Percentiles rank a stretch among this genome's conserved stretches.
phyloP scores from a whole-genome alignment of 805 yeast genomes.

The Spathaspora hagerdaliae region DNA sequence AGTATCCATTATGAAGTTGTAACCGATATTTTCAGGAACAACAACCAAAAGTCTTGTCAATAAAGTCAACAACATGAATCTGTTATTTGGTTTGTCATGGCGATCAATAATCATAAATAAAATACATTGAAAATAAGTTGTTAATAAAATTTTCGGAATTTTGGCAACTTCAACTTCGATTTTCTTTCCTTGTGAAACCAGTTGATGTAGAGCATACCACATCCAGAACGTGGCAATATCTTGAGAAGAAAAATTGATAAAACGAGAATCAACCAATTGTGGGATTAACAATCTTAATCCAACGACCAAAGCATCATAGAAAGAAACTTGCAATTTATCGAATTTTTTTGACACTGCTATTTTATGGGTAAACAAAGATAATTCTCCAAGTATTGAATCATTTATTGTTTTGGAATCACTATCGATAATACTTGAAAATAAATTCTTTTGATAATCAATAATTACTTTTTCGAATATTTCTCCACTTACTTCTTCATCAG shows the following conservation, averaged over 20 bases:
- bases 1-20: conserved; percentile 59
- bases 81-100: conserved; percentile 25
- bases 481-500: conserved; percentile 21
- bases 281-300: conserved; percentile 32
- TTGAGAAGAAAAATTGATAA: conserved; percentile 16
- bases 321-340: conserved; percentile 11
- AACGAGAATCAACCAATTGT: conserved; percentile 25
- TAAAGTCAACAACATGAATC: conserved; percentile 51
- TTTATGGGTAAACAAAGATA: conserved; percentile 15
- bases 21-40: conserved; percentile 53
- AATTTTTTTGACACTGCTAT: conserved; percentile 12
- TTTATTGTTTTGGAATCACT: conserved; percentile 21
- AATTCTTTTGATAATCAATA: conserved; percentile 37
- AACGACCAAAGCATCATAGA: conserved; percentile 19
- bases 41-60: conserved; percentile 60
- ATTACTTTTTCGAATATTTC: conserved; percentile 38
- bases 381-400: conserved; percentile 29
- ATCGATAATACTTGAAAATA: conserved; percentile 22
- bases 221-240: conserved; percentile 34
- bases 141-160: conserved; percentile 26
- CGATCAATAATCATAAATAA: conserved; percentile 15
- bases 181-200: conserved; percentile 6
- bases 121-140: conserved; percentile 27
- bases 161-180: conserved; percentile 26
- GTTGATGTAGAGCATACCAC: conserved; percentile 31